A percentile compares a stretch with the other conserved stretches of the same genome.
Conservation (phyloP, 768 basidiomycete genomes). For the Boletus edulis region DNA sequence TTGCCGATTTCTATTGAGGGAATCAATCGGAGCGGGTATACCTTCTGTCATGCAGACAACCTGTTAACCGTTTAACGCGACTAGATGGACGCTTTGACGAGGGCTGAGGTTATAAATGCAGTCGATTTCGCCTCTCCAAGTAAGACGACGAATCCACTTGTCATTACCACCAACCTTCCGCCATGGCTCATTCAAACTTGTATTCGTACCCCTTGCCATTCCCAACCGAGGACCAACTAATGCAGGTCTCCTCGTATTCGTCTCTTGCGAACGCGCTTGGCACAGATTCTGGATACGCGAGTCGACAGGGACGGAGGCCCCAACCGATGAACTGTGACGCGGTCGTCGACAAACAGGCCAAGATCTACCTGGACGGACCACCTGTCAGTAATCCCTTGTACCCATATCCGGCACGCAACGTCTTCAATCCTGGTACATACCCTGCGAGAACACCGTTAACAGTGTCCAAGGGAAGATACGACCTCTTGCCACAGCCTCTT, state of each 20-base stretch:
- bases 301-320: background rate
- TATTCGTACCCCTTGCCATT: constrained; percentile 20
- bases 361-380: constrained; percentile 17
- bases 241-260: constrained; percentile 21
- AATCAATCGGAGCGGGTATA: background rate
- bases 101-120: constrained; percentile 19
- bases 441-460: constrained; percentile 2
- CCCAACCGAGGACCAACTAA: constrained; percentile 17
- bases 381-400: constrained; percentile 23
- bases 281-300: constrained; percentile 11
- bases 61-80: constrained; percentile 1
- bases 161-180: background rate
- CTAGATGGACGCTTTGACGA: constrained; percentile 17
- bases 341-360: constrained; percentile 4
- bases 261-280: constrained; percentile 24
- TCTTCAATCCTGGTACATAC: constrained; percentile 24
- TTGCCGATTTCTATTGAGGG: background rate
- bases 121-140: background rate
- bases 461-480: constrained; percentile 11
- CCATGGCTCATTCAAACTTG: constrained; percentile 17
- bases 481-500: constrained; percentile 21
- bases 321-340: background rate
- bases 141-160: background rate
- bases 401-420: constrained; percentile 31
- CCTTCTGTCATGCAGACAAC: background rate